Conservation (phyloP, 192 early-diverging fungal species). For the Coemansia sp. region DNA sequence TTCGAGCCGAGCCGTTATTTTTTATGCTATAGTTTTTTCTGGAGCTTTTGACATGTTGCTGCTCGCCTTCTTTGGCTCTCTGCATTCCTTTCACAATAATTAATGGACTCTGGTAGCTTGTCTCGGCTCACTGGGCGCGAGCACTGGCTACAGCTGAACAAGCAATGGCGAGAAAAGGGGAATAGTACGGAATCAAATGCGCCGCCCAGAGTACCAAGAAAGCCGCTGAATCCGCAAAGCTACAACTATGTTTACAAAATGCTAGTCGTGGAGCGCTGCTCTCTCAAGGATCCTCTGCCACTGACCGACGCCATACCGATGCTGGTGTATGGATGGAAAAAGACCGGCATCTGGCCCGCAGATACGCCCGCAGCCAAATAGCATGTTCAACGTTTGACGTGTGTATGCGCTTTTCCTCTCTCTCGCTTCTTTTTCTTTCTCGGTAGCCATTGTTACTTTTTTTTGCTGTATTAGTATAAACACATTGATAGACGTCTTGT, state of each 20-base stretch:
- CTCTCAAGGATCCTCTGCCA: conserved; percentile 30
- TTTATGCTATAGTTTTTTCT: neutral
- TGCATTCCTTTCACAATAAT: neutral
- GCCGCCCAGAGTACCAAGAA: neutral
- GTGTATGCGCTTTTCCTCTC: neutral
- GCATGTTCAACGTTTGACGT: neutral
- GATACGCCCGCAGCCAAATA: neutral
- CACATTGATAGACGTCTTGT: neutral
- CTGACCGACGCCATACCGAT: conserved; percentile 33
- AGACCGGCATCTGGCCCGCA: conserved; percentile 36
- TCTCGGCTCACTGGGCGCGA: conserved; percentile 8
- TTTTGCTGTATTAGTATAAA: neutral
- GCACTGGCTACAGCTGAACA: conserved; percentile 40
- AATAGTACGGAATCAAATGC: neutral
- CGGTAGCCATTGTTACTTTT: neutral
- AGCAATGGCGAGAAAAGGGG: conserved; percentile 18
- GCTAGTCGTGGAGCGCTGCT: conserved; percentile 26
- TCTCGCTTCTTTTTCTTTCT: neutral
- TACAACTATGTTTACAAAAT: conserved; percentile 29
- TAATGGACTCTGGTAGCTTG: conserved; percentile 6
- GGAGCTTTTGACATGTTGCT: neutral
- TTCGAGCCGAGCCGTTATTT: neutral
- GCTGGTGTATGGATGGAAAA: conserved; percentile 40
- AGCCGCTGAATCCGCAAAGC: conserved; percentile 16
- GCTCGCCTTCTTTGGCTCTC: neutral